Base-by-base conservation (phyloP, 169 alveolate genomes). In the Cryptosporidium meleagridis region DNA sequence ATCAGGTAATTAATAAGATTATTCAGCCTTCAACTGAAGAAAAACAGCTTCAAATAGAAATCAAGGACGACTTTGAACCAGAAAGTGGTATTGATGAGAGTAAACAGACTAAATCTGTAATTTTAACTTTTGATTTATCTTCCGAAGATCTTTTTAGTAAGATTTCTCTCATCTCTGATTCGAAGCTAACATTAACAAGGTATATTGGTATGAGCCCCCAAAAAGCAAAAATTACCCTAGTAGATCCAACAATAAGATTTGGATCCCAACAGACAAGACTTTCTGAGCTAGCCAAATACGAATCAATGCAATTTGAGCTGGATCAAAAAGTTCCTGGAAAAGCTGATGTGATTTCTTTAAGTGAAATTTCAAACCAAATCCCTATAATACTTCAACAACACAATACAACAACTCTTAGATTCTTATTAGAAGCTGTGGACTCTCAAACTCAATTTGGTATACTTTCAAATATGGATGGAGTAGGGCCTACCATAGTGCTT, bases 131-230 rank as follows among this genome's bases (percentile, higher is more conserved):
- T 26, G 86, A 73, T n/a, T 26, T 73, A 29, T 73, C 86, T 4
- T 23, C 69, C n/a, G 53, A 73, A 41, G 68, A 52, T 35, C 69
- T 73, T 53, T 14, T 21, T 21, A 73, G 37, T 26, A 80, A 80
- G 41, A 80, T 80, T 26, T 45, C 89, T n/a, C 53, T 65, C 6
- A 80, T 80, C 29, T 41, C 89, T 39, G 75, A 80, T 23, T 62
- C 75, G 2, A 44, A 65, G 2, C 48, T 80, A 18, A 67, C 48
- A 8, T 21, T 80, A 62, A 80, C 89, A 37, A 80, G 89, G 41
- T 80, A 62, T 45, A 21, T 44, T 44, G 89, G 89, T 31, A 48
- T 62, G 55, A 80, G 31, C 21, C 89, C 89, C n/a, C 89, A 80
- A 48, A 65, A 80, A 2, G 44, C 44, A 31, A 80, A 80, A 29